Base-by-base conservation (phyloP, 257 asterid genomes). In the Rehmannia glutinosa region DNA sequence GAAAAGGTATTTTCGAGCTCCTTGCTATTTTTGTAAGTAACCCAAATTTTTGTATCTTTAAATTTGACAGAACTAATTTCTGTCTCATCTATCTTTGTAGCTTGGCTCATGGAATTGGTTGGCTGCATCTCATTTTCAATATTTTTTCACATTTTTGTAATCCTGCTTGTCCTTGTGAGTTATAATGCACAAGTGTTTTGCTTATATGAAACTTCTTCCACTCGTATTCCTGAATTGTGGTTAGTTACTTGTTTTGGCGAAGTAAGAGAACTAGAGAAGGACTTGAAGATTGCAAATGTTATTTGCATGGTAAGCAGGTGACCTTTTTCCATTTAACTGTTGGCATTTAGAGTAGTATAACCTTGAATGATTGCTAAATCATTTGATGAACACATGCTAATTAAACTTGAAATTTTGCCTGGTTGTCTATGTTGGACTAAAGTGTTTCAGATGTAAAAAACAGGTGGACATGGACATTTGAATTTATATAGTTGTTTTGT, bases 231-330 rank as follows among this genome's bases (percentile, higher is more conserved):
- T 65, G 63, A 70, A 20, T 66, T 43, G 36, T 49, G 20, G 28
- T 36, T 66, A 62, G 41, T 17, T 28, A 13, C 51, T 36, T 64
- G 60, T 70, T 63, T 61, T 77, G 86, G 96, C 86, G 83, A 80
- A 86, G 74, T 88, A 13, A 75, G 82, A 60, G 91, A 88, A 71
- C 54, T 88, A 80, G 96, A 88, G n/a, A n/a, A n/a, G n/a, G n/a
- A n/a, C n/a, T n/a, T n/a, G n/a, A n/a, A n/a, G n/a, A n/a, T n/a
- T n/a, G n/a, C n/a, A n/a, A n/a, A n/a, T n/a, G n/a, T n/a, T n/a
- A n/a, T n/a, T n/a, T n/a, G n/a, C n/a, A n/a, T 78, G 96, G 96
- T 88, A 86, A 80, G 93, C 72, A 55, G 80, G 77, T 82, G 75
- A 71, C 64, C 68, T 75, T 68, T 75, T 64, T 74, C 62, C 35